Percentiles rank a stretch among this genome's conserved stretches.
phyloP scores from a whole-genome alignment of 2,329 filamentous ascomycete genomes.

The Pyrenophora seminiperda region DNA sequence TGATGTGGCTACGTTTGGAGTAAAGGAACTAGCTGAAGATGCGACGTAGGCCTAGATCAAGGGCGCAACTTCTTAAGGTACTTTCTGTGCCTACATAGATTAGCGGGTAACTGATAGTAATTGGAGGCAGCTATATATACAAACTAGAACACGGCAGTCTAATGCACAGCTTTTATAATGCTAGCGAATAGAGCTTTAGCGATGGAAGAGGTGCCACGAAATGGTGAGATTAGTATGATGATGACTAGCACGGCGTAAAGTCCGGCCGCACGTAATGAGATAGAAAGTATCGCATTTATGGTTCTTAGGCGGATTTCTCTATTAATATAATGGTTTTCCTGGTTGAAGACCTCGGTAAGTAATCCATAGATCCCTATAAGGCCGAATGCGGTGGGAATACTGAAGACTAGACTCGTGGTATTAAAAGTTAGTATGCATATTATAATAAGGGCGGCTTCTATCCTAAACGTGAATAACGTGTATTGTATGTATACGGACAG shows the following conservation, averaged over 20 bases:
- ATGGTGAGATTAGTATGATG: not conserved
- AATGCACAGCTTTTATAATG: conserved; percentile 1
- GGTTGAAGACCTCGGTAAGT: not conserved
- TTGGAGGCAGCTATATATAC: not conserved
- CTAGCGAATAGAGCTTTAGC: not conserved
- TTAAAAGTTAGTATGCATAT: not conserved
- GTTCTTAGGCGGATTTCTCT: not conserved
- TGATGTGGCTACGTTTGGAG: not conserved
- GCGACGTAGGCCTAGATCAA: conserved; percentile 1
- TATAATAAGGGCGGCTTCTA: not conserved
- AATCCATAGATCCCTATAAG: not conserved
- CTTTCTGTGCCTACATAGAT: not conserved
- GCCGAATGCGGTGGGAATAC: not conserved
- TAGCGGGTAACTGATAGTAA: not conserved
- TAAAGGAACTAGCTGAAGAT: not conserved
- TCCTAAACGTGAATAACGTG: not conserved
- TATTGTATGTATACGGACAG: not conserved
- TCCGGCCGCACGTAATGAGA: not conserved
- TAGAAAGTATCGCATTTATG: not conserved
- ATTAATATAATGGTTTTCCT: not conserved
- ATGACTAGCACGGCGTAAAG: not conserved
- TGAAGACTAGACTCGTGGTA: not conserved
- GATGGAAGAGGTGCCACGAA: not conserved
- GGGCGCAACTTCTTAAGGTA: conserved; percentile 1
- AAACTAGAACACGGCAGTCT: not conserved